Conservation (phyloP, 1,139 yeast species). For the Yamadazyma membranifaciens region DNA sequence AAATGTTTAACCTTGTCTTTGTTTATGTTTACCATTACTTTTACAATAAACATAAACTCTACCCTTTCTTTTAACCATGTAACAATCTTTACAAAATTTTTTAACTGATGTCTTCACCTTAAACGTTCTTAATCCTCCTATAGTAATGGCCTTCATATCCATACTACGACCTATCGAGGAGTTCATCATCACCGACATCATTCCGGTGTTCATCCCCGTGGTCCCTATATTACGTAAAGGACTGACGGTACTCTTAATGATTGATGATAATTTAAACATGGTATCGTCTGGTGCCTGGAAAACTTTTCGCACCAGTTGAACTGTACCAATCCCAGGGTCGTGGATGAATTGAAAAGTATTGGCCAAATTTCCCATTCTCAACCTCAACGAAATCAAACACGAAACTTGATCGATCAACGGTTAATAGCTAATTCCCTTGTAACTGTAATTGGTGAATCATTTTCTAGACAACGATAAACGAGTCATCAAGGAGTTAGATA, state of each 20-base stretch:
- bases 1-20: slow-evolving; percentile 82
- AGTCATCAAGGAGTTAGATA: not conserved
- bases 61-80: slow-evolving; percentile 91
- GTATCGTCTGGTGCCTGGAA: not conserved
- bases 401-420: slow-evolving; percentile 3
- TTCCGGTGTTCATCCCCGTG: slow-evolving; percentile 1
- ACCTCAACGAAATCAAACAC: slow-evolving; percentile 16
- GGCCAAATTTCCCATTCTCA: slow-evolving; percentile 2
- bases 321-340: slow-evolving; percentile 2
- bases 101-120: slow-evolving; percentile 75
- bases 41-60: slow-evolving; percentile 91
- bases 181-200: not conserved
- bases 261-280: slow-evolving; percentile 12
- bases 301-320: slow-evolving; percentile 3
- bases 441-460: too few species aligned
- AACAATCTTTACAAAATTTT: slow-evolving; percentile 89
- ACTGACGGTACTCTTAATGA: slow-evolving; percentile 7
- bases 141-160: slow-evolving; percentile 2
- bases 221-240: not conserved
- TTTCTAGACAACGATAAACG: too few species aligned
- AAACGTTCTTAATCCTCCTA: slow-evolving; percentile 23
- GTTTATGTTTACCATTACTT: slow-evolving; percentile 91
- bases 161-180: not conserved
- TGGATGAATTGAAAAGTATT: slow-evolving; percentile 2
- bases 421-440: too few species aligned